Conservation (phyloP, 2,329 filamentous ascomycete genomes). For the Diaporthe destruens region DNA sequence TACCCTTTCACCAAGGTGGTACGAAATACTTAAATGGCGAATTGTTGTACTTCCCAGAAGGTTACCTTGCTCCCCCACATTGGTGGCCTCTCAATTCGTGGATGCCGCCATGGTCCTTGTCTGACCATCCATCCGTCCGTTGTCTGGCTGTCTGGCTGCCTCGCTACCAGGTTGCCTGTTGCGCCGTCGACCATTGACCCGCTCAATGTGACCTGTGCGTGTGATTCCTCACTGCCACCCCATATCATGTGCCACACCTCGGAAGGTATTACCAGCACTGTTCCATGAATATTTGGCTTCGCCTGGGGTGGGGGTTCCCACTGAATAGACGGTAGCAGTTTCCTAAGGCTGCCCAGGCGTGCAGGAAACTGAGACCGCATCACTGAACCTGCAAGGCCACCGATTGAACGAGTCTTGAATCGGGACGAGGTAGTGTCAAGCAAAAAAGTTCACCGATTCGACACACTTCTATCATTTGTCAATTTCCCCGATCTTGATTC, state of each 20-base stretch:
- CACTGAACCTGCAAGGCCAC: background rate
- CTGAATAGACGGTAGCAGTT: slow-evolving; percentile 9
- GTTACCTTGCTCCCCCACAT: slow-evolving; percentile 27
- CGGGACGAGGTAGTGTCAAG: background rate
- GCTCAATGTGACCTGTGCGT: slow-evolving; percentile 23
- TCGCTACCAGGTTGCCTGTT: slow-evolving; percentile 22
- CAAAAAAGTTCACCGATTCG: background rate
- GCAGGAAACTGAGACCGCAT: background rate
- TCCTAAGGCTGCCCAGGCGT: slow-evolving; percentile 2
- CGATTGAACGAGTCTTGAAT: background rate
- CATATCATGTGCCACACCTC: slow-evolving; percentile 21
- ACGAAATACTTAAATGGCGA: slow-evolving; percentile 24
- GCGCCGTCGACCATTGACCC: slow-evolving; percentile 25
- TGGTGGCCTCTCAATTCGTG: slow-evolving; percentile 6
- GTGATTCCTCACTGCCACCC: slow-evolving; percentile 12
- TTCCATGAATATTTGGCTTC: background rate
- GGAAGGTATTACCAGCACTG: slow-evolving; percentile 13
- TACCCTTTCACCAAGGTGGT: slow-evolving; percentile 10
- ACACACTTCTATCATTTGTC: slow-evolving; percentile 28
- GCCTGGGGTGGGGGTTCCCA: slow-evolving; percentile 11
- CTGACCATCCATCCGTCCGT: slow-evolving; percentile 27
- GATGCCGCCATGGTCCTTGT: slow-evolving; percentile 15
- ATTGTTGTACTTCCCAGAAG: background rate
- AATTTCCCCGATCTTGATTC: slow-evolving; percentile 8
- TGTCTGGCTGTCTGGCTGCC: slow-evolving; percentile 21